Base-by-base conservation (phyloP, 768 basidiomycete species). In the Pisolithus sp. region DNA sequence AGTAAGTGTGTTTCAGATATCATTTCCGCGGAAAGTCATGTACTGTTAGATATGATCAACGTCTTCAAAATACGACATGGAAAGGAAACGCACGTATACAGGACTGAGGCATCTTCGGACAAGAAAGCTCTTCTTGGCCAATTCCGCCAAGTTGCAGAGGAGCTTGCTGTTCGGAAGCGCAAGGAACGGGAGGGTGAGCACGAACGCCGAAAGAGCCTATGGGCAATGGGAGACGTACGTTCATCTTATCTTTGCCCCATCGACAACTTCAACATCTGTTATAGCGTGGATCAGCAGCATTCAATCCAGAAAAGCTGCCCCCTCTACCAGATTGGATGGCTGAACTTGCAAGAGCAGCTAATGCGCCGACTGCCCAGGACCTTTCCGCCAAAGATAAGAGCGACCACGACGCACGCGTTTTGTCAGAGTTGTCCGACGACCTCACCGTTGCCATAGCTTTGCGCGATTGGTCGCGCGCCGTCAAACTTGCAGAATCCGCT, bases 111-210 rank as follows among this genome's bases (percentile, higher is more conserved):
- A 7, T 62, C 82, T 0, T 73, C 83, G 23, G 93, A 97, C 62
- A 99, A 99, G 75, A 93, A 89, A 68, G 74, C 76, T 8, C 76
- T 98, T 0, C 76, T 99, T 13, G 68, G 82, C 0, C 85, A 93
- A 55, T 92, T 97, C 72, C 82, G 94, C 30, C 88, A 90, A 60
- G 88, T 94, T 4, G 91, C 93, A 0, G 94, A 98, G 65, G 95
- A 97, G 60, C 74, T 96, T 4, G 78, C 86, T 7, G 81, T 86
- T 40, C 90, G 92, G 69, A 87, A 82, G 60, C 82, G 94, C 50
- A 95, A 93, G 67, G 93, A 97, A 61, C 86, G 93, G 51, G 88
- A 98, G 70, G 89, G 90, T 47, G 89, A 94, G 70, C 86, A 96
- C 59, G 91, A 93, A 64, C 75, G 92, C 51, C 76, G 93, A 40